A percentile compares a stretch with the other conserved stretches of the same genome.
These are phyloP conservation scores for Jatropha multifida DNA, from an alignment of 441 rosid genomes.

Conservation along the genomic window DNA sequence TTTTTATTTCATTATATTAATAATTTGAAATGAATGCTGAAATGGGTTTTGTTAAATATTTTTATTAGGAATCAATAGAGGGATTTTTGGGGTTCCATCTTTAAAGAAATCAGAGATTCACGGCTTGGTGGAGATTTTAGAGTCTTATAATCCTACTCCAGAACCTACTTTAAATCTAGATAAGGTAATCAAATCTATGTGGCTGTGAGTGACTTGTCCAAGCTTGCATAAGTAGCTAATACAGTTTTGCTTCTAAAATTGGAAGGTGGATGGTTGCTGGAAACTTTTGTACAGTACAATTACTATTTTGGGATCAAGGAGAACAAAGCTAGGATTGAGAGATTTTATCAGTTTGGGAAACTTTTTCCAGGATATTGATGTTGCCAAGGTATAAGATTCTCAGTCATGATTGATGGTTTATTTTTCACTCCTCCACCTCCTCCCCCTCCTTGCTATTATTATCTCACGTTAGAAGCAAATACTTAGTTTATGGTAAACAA, in stretches of 20 bases:
- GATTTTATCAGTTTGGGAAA: constrained; percentile 79
- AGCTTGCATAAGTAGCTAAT: background rate
- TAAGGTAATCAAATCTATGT: constrained; percentile 39
- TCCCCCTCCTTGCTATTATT: too few relatives aligned
- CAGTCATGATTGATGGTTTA: too few relatives aligned
- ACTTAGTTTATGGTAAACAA: too few relatives aligned
- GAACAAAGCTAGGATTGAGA: constrained; percentile 86
- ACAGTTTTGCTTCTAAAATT: constrained; percentile 25
- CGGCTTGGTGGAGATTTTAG: constrained; percentile 52
- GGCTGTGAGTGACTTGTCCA: background rate
- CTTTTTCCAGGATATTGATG: constrained; percentile 64
- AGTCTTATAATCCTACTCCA: constrained; percentile 76
- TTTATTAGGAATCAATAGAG: constrained; percentile 62
- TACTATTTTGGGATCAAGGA: constrained; percentile 66
- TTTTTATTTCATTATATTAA: background rate
- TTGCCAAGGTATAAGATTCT: constrained; percentile 50
- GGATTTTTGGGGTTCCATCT: constrained; percentile 72
- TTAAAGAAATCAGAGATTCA: constrained; percentile 65
- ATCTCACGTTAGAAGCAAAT: too few relatives aligned
- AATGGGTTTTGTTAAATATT: background rate
- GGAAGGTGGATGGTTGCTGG: constrained; percentile 77
- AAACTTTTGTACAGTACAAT: constrained; percentile 74
- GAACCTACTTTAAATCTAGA: constrained; percentile 57
- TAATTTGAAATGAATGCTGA: constrained; percentile 3
- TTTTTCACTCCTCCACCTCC: too few relatives aligned